A percentile compares a stretch with the other conserved stretches of the same genome.
Evolutionary conservation across 2,329 filamentous ascomycete genomes (phyloP).

Genomic region (Fusarium sp.): DNA sequence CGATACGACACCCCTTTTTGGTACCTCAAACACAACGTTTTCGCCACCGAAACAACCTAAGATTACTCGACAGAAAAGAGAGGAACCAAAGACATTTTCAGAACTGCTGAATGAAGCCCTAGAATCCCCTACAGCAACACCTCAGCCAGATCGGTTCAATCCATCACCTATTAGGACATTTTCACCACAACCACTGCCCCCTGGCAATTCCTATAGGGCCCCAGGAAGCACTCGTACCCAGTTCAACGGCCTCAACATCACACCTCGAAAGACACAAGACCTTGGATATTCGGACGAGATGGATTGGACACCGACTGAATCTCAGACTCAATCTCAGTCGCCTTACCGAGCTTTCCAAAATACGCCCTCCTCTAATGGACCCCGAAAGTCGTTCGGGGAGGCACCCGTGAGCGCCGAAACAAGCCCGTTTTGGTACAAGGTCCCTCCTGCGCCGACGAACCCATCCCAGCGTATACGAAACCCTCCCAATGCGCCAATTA

Average conservation of each 20-base stretch:
- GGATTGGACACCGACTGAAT: constrained; percentile 76
- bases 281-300: constrained; percentile 66
- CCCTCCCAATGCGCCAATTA: constrained; percentile 64
- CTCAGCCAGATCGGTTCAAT: constrained; percentile 15
- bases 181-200: constrained; percentile 27
- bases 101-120: constrained; percentile 50
- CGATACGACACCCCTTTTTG: constrained; percentile 67
- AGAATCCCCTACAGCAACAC: constrained; percentile 35
- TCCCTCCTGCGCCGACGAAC: constrained; percentile 74
- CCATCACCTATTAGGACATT: constrained; percentile 29
- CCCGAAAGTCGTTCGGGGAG: constrained; percentile 56
- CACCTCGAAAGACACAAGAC: constrained; percentile 25
- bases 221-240: constrained; percentile 5
- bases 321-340: constrained; percentile 47
- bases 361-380: constrained; percentile 50
- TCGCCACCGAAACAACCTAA: constrained; percentile 40
- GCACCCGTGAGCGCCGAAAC: constrained; percentile 54
- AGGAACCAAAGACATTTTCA: constrained; percentile 54
- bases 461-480: constrained; percentile 71
- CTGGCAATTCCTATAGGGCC: constrained; percentile 13
- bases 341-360: constrained; percentile 63
- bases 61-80: constrained; percentile 32
- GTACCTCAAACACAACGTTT: constrained; percentile 32
- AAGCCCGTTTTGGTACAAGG: constrained; percentile 73
- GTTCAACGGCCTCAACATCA: constrained; percentile 31